phyloP scores from a whole-genome alignment of 495 filamentous ascomycete species.

The Ramalina intermedia region DNA sequence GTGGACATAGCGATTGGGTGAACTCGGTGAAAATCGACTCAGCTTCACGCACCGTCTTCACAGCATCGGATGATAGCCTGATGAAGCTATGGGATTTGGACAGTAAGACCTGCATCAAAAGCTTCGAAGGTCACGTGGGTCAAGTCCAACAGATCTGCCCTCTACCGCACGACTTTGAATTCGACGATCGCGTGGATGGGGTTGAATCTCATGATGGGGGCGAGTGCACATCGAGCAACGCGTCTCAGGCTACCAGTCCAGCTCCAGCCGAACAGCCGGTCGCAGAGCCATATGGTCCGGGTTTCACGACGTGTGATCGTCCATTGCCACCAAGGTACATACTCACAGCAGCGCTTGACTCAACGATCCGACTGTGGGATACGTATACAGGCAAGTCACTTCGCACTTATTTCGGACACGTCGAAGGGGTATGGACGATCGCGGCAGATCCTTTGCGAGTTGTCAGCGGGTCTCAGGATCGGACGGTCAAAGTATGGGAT shows the following conservation, averaged over 20 bases:
- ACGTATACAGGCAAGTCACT: conserved; percentile 65
- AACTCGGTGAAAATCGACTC: conserved; percentile 80
- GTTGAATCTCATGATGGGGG: conserved; percentile 36
- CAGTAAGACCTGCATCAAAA: conserved; percentile 56
- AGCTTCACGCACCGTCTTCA: conserved; percentile 68
- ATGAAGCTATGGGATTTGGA: conserved; percentile 91
- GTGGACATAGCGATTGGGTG: conserved; percentile 85
- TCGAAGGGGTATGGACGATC: conserved; percentile 92
- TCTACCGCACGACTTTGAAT: conserved; percentile 72
- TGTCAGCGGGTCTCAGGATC: conserved; percentile 79
- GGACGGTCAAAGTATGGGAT: conserved; percentile 96
- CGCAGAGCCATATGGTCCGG: conserved; percentile 34
- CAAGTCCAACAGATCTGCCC: conserved; percentile 84
- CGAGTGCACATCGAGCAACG: conserved; percentile 9
- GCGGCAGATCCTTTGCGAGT: conserved; percentile 82
- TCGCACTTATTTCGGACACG: conserved; percentile 87
- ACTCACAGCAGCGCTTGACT: conserved; percentile 79
- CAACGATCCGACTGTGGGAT: conserved; percentile 88
- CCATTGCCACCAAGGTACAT: conserved; percentile 74
- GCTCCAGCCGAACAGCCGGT: conserved; percentile 24
- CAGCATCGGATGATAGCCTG: conserved; percentile 86
- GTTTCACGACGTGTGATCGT: conserved; percentile 42
- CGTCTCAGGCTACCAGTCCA: conserved; percentile 7
- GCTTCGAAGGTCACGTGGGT: conserved; percentile 86
- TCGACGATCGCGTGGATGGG: conserved; percentile 49